Percentiles rank a stretch among this genome's conserved stretches.
Conservation (phyloP, 495 filamentous ascomycete genomes). For the Pseudomonodictys pantanalensis region DNA sequence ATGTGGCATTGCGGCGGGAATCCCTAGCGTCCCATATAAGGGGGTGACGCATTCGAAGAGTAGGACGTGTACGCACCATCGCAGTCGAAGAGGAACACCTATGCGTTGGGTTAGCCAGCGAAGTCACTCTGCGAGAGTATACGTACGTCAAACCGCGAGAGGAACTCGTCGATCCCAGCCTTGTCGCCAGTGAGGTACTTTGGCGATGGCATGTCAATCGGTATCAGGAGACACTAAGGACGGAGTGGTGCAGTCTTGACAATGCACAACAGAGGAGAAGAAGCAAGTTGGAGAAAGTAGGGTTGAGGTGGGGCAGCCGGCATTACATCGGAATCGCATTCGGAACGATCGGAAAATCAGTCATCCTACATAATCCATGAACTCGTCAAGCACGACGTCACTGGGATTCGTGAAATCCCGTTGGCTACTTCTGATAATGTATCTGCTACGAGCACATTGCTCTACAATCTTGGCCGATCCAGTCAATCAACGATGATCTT, state of each 20-base stretch:
- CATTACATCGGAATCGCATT: conserved; percentile 12
- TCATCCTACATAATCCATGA: background rate
- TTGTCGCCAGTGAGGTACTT: conserved; percentile 79
- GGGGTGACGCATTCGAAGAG: conserved; percentile 16
- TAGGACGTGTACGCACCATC: conserved; percentile 71
- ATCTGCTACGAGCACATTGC: background rate
- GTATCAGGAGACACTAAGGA: no score
- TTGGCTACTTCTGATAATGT: no score
- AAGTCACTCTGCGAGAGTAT: conserved; percentile 8
- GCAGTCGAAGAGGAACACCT: conserved; percentile 96
- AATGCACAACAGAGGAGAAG: no score
- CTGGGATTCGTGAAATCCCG: no score
- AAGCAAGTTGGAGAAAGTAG: background rate
- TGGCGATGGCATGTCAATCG: conserved; percentile 49
- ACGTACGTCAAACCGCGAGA: conserved; percentile 88
- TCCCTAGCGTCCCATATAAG: background rate
- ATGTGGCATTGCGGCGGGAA: background rate
- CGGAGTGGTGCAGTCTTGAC: no score
- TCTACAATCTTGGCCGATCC: conserved; percentile 23
- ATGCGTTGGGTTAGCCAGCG: conserved; percentile 13
- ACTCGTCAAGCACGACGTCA: no score
- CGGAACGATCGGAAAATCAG: background rate
- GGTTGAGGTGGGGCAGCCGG: conserved; percentile 24
- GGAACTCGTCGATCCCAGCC: conserved; percentile 70
- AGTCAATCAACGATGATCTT: conserved; percentile 73